These are phyloP conservation scores for Phragmites australis DNA, from an alignment of 176 grass and related monocot genomes.

Conservation along the genomic window DNA sequence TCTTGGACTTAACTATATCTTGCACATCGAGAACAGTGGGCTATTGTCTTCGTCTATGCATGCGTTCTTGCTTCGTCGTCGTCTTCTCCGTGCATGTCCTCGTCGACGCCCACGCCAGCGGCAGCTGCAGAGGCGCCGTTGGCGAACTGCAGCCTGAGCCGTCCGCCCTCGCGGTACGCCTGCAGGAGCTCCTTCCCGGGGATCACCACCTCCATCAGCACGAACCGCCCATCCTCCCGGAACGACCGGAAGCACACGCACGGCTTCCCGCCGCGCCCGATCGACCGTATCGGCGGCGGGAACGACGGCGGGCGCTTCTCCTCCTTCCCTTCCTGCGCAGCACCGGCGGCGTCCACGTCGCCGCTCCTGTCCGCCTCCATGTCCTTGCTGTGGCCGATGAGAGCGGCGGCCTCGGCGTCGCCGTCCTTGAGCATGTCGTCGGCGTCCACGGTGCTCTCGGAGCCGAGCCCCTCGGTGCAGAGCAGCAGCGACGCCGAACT, in stretches of 20 bases:
- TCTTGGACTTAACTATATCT: too few species aligned
- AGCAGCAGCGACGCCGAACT: constrained; percentile 49
- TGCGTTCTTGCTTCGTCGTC: background rate
- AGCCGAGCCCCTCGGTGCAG: constrained; percentile 87
- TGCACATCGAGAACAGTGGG: background rate
- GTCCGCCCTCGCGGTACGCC: constrained; percentile 61
- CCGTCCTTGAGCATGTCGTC: constrained; percentile 60
- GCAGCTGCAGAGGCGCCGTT: constrained; percentile 8
- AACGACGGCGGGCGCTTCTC: constrained; percentile 30
- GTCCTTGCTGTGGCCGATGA: background rate
- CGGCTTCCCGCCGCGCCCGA: constrained; percentile 62
- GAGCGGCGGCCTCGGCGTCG: constrained; percentile 22
- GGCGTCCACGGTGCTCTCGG: constrained; percentile 76
- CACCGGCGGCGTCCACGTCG: too few species aligned
- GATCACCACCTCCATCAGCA: constrained; percentile 67
- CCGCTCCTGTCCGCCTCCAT: background rate
- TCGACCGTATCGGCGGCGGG: constrained; percentile 74
- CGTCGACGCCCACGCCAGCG: background rate
- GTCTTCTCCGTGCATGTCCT: background rate
- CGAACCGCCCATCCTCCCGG: constrained; percentile 60
- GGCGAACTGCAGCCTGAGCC: constrained; percentile 67
- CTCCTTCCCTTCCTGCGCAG: background rate
- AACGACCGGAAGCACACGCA: constrained; percentile 61
- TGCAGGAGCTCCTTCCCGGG: constrained; percentile 66
- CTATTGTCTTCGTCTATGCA: background rate